A percentile compares a stretch with the other conserved stretches of the same genome.
phyloP scores from a whole-genome alignment of 345 rosid species.

The Eucalyptus grandis region DNA sequence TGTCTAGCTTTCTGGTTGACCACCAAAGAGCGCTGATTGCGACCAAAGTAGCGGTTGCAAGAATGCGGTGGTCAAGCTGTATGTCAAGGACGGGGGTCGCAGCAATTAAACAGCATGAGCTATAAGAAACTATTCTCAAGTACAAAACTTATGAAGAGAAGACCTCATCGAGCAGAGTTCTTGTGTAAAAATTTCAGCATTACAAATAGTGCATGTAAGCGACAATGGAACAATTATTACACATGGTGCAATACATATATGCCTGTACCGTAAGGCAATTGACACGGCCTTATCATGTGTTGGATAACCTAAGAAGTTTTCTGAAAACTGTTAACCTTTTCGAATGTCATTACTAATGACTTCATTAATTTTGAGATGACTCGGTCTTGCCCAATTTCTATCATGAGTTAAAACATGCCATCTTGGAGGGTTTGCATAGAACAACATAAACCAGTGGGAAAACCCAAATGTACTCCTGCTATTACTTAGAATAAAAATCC shows the following conservation, averaged over 20 bases:
- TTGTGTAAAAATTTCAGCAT: not conserved
- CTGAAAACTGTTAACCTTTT: not conserved
- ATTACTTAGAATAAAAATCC: not conserved
- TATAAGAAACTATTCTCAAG: not conserved
- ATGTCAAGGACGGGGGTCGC: not conserved
- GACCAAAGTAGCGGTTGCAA: conserved; percentile 57
- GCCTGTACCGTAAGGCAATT: not conserved
- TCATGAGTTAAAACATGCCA: not conserved
- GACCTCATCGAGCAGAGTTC: not conserved
- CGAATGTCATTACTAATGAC: not conserved
- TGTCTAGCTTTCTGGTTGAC: conserved; percentile 67
- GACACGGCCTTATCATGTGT: not conserved
- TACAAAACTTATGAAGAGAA: not conserved
- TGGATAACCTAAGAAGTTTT: not conserved
- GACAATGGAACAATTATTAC: not conserved
- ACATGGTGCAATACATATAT: not conserved
- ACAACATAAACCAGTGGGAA: not conserved
- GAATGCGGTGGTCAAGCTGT: conserved; percentile 87
- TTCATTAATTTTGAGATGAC: not conserved
- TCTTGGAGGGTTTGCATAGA: not conserved
- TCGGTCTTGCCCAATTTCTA: not conserved
- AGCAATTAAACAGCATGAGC: not conserved
- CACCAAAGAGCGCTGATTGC: conserved; percentile 62
- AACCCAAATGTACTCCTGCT: not conserved
- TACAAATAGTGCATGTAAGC: not conserved